phyloP scores from a whole-genome alignment of 495 filamentous ascomycete species.

The Cladorrhinum samala region DNA sequence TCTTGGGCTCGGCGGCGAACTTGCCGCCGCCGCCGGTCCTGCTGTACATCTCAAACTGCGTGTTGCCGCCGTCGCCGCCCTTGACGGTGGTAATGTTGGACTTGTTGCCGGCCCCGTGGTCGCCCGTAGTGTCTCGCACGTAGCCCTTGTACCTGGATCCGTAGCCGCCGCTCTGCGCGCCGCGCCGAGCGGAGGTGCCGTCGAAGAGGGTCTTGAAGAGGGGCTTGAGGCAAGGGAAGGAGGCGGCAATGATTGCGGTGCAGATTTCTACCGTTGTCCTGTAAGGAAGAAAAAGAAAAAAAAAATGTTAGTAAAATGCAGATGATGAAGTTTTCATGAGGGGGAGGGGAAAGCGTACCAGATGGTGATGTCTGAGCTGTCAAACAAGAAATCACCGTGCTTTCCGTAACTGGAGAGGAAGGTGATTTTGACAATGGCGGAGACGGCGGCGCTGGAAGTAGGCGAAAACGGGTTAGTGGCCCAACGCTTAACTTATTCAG shows the following conservation, averaged over 20 bases:
- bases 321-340: not conserved
- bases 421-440: slow-evolving; percentile 41
- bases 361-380: slow-evolving; percentile 30
- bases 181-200: slow-evolving; percentile 2
- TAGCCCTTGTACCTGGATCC: slow-evolving; percentile 12
- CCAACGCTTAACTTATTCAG: too few relatives aligned
- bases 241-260: slow-evolving; percentile 17
- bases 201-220: slow-evolving; percentile 17
- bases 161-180: not conserved
- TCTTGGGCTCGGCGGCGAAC: slow-evolving; percentile 4
- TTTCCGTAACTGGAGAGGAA: slow-evolving; percentile 33
- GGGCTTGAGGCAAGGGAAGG: slow-evolving; percentile 12
- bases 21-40: not conserved
- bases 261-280: slow-evolving; percentile 16
- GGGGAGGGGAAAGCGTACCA: slow-evolving; percentile 16
- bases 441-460: slow-evolving; percentile 40
- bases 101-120: not conserved
- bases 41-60: slow-evolving; percentile 11
- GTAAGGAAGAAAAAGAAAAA: not conserved
- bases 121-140: not conserved
- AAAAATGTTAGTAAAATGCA: not conserved
- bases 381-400: slow-evolving; percentile 41
- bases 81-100: not conserved
- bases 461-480: too few relatives aligned
- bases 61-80: not conserved